Conservation (phyloP, 192 early-diverging fungal species). For the Chytriomyces hyalinus region DNA sequence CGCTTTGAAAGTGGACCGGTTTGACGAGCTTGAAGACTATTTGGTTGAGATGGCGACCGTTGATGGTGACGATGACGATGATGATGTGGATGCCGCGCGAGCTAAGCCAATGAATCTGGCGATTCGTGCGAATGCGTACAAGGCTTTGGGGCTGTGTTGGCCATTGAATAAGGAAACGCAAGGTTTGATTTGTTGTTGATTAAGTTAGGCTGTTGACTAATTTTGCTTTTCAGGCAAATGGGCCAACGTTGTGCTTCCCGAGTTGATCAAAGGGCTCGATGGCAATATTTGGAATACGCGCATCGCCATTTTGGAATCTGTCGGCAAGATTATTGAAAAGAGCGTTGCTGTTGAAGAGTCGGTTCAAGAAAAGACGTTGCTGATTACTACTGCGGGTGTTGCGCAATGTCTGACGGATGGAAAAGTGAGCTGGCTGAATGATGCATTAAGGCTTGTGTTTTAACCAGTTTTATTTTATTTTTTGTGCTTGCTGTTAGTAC, state of each 20-base stretch:
- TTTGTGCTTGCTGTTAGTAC: conserved; percentile 33
- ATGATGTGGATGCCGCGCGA: conserved; percentile 61
- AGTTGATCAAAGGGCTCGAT: conserved; percentile 59
- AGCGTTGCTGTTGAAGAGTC: background rate
- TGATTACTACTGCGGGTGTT: conserved; percentile 21
- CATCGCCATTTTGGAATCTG: conserved; percentile 69
- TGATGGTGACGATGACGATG: conserved; percentile 63
- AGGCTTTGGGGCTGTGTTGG: conserved; percentile 66
- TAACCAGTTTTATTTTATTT: background rate
- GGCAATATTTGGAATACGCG: conserved; percentile 86
- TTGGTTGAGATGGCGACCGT: conserved; percentile 46
- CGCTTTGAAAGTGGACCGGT: conserved; percentile 60
- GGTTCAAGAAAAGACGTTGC: conserved; percentile 3
- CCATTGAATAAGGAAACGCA: conserved; percentile 52
- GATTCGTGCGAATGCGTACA: conserved; percentile 72
- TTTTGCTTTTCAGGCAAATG: conserved; percentile 45
- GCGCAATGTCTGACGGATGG: conserved; percentile 30
- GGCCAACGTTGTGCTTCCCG: conserved; percentile 45
- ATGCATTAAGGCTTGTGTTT: background rate
- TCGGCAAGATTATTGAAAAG: conserved; percentile 62
- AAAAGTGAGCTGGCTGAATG: conserved; percentile 33
- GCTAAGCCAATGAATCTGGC: conserved; percentile 65
- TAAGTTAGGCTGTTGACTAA: conserved; percentile 1
- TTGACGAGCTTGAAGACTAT: conserved; percentile 63
- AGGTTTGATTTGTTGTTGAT: conserved; percentile 50